Percentiles rank a stretch among this genome's conserved stretches.
These are phyloP conservation scores for Cercospora berteroae DNA, from an alignment of 2,329 filamentous ascomycete species.

Conservation along the genomic window DNA sequence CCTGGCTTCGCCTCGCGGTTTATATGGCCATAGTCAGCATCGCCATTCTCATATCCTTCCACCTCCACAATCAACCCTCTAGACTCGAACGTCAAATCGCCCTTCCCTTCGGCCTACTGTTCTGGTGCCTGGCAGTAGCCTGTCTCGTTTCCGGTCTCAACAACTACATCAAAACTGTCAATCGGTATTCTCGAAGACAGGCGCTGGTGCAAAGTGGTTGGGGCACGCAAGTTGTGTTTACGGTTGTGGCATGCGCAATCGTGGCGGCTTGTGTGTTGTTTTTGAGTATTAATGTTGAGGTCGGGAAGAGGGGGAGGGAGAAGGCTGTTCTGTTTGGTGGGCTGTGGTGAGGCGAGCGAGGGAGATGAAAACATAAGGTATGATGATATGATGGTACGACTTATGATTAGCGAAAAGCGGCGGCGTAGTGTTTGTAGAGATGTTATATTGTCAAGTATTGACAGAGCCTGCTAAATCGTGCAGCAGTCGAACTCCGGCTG, in stretches of 20 bases:
- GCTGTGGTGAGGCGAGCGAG: background rate
- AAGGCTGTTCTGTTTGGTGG: background rate
- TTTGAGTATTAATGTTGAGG: conserved; percentile 46
- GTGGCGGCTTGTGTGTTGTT: conserved; percentile 65
- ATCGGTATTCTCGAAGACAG: conserved; percentile 72
- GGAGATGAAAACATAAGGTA: too few relatives aligned
- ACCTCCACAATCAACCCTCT: conserved; percentile 72
- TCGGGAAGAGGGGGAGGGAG: background rate
- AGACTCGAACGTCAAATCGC: conserved; percentile 72
- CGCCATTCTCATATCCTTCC: conserved; percentile 90
- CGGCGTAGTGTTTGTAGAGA: background rate
- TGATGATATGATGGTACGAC: background rate
- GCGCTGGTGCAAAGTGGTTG: conserved; percentile 91
- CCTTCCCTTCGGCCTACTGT: conserved; percentile 78
- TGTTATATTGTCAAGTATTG: background rate
- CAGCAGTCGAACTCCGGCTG: background rate
- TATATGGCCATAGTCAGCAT: conserved; percentile 89
- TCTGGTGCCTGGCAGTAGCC: conserved; percentile 78
- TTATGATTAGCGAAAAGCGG: background rate
- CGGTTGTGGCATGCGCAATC: conserved; percentile 60
- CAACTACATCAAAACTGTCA: conserved; percentile 83
- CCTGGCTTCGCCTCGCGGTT: conserved; percentile 82
- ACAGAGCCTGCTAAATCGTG: background rate
- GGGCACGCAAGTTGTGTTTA: conserved; percentile 82
- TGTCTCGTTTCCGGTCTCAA: conserved; percentile 74